Conservation (phyloP, 2,329 filamentous ascomycete genomes). For the Epicoccum sorghinum region DNA sequence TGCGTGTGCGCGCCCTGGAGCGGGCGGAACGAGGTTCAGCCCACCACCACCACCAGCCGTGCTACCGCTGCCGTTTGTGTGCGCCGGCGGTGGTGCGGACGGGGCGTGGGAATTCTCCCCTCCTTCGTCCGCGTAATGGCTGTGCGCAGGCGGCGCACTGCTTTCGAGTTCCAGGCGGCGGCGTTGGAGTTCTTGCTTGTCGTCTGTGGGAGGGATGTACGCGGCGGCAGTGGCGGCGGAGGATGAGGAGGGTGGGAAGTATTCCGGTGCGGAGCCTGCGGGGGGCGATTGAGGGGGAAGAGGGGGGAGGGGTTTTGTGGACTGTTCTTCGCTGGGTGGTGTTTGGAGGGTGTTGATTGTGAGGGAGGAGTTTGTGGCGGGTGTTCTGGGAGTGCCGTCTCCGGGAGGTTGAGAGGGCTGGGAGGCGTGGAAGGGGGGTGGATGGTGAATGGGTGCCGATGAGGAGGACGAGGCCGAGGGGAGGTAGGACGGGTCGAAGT, state of each 20-base stretch:
- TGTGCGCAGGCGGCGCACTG: slow-evolving; percentile 43
- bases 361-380: slow-evolving; percentile 29
- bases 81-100: slow-evolving; percentile 23
- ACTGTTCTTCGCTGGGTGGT: slow-evolving; percentile 17
- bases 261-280: slow-evolving; percentile 26
- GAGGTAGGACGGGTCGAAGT: slow-evolving; percentile 29
- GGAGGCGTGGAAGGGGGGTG: slow-evolving; percentile 32
- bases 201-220: slow-evolving; percentile 60
- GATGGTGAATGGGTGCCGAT: slow-evolving; percentile 30
- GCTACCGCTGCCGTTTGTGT: too few species aligned
- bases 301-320: slow-evolving; percentile 28
- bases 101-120: slow-evolving; percentile 19
- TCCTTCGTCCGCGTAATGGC: slow-evolving; percentile 24
- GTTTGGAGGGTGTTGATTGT: slow-evolving; percentile 28
- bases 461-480: slow-evolving; percentile 29
- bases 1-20: neutral
- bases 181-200: slow-evolving; percentile 78
- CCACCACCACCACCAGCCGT: neutral
- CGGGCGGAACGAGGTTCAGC: slow-evolving; percentile 14
- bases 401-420: slow-evolving; percentile 16
- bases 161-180: slow-evolving; percentile 49
- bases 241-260: slow-evolving; percentile 37
- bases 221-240: too few species aligned
- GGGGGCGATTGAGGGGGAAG: slow-evolving; percentile 31
- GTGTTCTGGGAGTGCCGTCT: slow-evolving; percentile 23